Evolutionary conservation across 1,139 yeast species (phyloP).

Genomic region (Saccharomycopsis crataegensis): DNA sequence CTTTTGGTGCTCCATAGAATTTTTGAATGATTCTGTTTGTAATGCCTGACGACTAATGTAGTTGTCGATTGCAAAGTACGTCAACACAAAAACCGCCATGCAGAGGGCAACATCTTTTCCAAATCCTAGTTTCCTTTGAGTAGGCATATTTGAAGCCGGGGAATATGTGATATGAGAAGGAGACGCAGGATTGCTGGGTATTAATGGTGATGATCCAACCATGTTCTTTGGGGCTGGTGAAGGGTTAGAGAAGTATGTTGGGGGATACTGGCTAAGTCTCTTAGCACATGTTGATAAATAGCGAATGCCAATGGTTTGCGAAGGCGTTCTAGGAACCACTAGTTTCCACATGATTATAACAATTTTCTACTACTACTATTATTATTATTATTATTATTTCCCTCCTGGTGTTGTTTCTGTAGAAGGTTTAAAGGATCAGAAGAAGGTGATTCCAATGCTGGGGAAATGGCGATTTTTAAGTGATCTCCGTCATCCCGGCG

Average conservation of each 20-base stretch:
- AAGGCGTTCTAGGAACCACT: too few relatives aligned
- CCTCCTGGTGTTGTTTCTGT: too few relatives aligned
- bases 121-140: slow-evolving; percentile 11
- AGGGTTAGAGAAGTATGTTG: slow-evolving; percentile 10
- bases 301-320: too few relatives aligned
- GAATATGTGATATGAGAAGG: not conserved
- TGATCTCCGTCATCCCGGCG: too few relatives aligned
- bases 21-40: slow-evolving; percentile 36
- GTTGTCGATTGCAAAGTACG: slow-evolving; percentile 47
- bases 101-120: slow-evolving; percentile 25
- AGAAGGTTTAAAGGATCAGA: too few relatives aligned
- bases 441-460: too few relatives aligned
- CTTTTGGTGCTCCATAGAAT: slow-evolving; percentile 37
- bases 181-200: not conserved
- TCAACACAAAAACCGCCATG: slow-evolving; percentile 25
- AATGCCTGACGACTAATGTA: slow-evolving; percentile 37
- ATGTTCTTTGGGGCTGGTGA: not conserved
- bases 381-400: too few relatives aligned
- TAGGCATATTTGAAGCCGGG: not conserved
- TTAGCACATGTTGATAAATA: not conserved
- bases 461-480: too few relatives aligned
- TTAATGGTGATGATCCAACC: not conserved
- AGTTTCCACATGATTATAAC: too few relatives aligned
- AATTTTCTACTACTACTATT: too few relatives aligned
- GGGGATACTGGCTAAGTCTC: slow-evolving; percentile 2